These are phyloP conservation scores for Globisporangium nunn DNA, from an alignment of 352 stramenopile genomes.

Conservation along the genomic window DNA sequence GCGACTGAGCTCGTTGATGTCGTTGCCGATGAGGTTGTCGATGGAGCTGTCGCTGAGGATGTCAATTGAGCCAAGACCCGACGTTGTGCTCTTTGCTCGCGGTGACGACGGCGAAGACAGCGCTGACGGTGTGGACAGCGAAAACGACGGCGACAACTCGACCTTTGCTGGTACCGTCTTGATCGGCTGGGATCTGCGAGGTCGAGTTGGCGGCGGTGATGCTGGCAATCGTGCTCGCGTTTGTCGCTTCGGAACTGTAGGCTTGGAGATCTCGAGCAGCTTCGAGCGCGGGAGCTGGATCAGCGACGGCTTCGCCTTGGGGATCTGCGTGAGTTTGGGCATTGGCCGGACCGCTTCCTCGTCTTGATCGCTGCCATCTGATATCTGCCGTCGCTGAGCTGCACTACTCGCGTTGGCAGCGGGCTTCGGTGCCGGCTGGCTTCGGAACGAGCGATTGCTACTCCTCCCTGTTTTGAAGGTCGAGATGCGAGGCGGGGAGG, in stretches of 20 bases:
- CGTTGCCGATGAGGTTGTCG: conserved; percentile 37
- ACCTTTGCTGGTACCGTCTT: background rate
- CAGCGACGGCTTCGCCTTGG: conserved; percentile 35
- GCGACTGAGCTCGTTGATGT: conserved; percentile 32
- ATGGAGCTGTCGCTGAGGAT: conserved; percentile 25
- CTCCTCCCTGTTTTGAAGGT: background rate
- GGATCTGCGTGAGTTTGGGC: conserved; percentile 37
- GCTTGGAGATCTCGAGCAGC: conserved; percentile 7
- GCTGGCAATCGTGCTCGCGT: background rate
- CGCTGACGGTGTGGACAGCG: background rate
- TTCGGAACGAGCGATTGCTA: background rate
- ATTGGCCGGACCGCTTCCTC: conserved; percentile 26
- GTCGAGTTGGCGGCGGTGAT: background rate
- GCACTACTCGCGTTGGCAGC: too few species aligned
- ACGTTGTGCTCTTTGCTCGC: background rate
- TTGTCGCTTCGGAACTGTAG: background rate
- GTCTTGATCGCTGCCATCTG: conserved; percentile 5
- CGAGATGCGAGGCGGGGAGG: background rate
- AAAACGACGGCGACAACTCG: background rate
- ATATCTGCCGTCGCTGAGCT: background rate
- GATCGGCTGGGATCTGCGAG: too few species aligned
- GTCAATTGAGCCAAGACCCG: background rate
- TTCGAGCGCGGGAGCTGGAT: conserved; percentile 12
- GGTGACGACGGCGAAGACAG: background rate
- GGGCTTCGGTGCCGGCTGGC: too few species aligned